Base-by-base conservation (phyloP, 768 basidiomycete species). In the Pleurotus djamor region DNA sequence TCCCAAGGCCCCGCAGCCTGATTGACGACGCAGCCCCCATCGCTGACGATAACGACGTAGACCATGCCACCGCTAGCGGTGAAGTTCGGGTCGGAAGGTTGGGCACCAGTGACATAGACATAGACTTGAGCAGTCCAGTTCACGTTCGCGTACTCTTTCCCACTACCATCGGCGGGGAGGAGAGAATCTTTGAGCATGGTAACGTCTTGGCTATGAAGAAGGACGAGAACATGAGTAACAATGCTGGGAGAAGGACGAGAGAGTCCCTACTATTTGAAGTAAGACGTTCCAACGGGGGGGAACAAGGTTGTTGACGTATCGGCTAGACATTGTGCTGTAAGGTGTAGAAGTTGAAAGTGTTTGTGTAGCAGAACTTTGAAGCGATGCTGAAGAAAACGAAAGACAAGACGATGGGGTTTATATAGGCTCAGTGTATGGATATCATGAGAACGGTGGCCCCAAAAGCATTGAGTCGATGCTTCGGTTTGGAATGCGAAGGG, bases 301-400 rank as follows among this genome's bases (percentile, higher is more conserved):
- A 47, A 17, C 17, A 5, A 47, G 45, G 45, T 12, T 47, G 45
- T 47, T 47, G 45, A 47, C 16, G n/a, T 67, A 64, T 17, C 17
- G 13, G 45, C 45, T 47, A 17, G 45, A 10, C 45, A 47, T 47
- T 41, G 21, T 28, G 21, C 2, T 28, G 21, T 1, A 1, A 28
- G 21, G 3, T 28, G 1, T 28, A n/a, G 21, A 28, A 28, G 21
- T 3, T 28, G 21, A 28, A 28, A 28, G 21, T 28, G 21, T 3
- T 28, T 28, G 21, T 28, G 1, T 1, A 28, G 21, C 21, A 1
- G 21, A 3, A 28, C 2, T 28, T 28, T 28, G 21, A 3, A 28
- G 21, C 3, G 21, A 28, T 1, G 3, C 21, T 28, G 21, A 28
- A 3, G 21, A 28, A 28, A 28, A 28, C 21, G 3, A 28, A 1